Base-by-base conservation (phyloP, 805 yeast genomes). In the Wickerhamomyces mucosus region DNA sequence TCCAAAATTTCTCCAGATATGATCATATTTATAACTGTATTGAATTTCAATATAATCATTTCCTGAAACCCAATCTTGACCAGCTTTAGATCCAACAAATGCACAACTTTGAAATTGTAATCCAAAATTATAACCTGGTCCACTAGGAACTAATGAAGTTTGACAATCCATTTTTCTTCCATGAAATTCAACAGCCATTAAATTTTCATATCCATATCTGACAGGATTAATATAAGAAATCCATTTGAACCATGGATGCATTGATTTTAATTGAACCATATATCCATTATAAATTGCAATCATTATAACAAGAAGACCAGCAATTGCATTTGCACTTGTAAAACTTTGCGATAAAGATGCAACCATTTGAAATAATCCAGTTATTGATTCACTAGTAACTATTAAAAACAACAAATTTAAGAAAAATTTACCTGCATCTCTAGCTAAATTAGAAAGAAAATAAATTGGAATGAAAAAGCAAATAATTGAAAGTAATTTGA, bases 1-100 rank as follows among this genome's bases (percentile, higher is more conserved):
- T 43, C 83, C 83, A 41, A 64, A 64, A 48, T 76, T 70, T 65
- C 82, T 72, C 82, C 83, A 75, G 58, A 75, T 71, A 44, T 70
- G 59, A 13, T 42, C 34, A 55, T 60, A 64, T 18, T 41, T 40
- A 29, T 63, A 55, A 34, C 55, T 50, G 40, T 58, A 77, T 4
- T 75, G 54, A 10, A 46, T 34, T 4, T 41, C 38, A 15, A 78
- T 38, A 48, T 67, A 79, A 12, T 42, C 57, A 30, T 64, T 63
- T 43, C 89, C 89, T 27, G 45, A 46, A 22, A 79, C 79, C 30
- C 40, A 40, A 14, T 43, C 40, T 15, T 49, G 42, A 32, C 88
- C 86, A 1, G 76, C 59, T 4, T 48, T 49, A 14, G 83, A 56
- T 35, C 81, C 80, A 18, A 68, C 72, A 15, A 66, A 66, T 28